Evolutionary conservation across 2,329 filamentous ascomycete species (phyloP).

Genomic region (Pestalotiopsis sp.): DNA sequence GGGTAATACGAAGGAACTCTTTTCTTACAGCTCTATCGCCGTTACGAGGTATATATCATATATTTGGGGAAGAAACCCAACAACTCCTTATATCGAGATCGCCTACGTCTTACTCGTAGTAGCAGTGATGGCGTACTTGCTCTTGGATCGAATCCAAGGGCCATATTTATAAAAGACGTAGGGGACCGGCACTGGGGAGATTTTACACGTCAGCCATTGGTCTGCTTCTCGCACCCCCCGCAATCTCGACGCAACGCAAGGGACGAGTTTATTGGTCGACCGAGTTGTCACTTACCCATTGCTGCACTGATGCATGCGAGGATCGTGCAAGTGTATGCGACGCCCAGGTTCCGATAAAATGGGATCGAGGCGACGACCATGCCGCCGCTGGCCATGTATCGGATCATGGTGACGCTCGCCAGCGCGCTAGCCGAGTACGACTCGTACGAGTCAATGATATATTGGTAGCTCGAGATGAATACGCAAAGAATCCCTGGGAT

Average conservation of each 20-base stretch:
- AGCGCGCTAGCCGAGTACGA: conserved; percentile 42
- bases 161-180: conserved; percentile 45
- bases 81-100: background rate
- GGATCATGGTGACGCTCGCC: conserved; percentile 42
- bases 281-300: conserved; percentile 24
- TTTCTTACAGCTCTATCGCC: background rate
- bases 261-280: background rate
- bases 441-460: conserved; percentile 48
- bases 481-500: conserved; percentile 36
- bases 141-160: conserved; percentile 31
- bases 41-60: background rate
- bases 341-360: conserved; percentile 40
- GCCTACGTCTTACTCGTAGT: background rate
- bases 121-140: conserved; percentile 28
- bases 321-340: conserved; percentile 41
- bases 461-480: conserved; percentile 47
- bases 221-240: background rate
- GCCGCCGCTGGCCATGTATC: conserved; percentile 40
- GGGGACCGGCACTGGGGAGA: conserved; percentile 38
- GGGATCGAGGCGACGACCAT: conserved; percentile 32
- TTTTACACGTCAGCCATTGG: background rate
- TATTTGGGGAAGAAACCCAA: background rate
- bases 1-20: background rate
- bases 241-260: background rate
- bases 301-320: conserved; percentile 38